Percentiles rank a stretch among this genome's conserved stretches.
Evolutionary conservation across 129 eudicot genomes (phyloP).

Genomic region (Helichrysum umbraculigerum): DNA sequence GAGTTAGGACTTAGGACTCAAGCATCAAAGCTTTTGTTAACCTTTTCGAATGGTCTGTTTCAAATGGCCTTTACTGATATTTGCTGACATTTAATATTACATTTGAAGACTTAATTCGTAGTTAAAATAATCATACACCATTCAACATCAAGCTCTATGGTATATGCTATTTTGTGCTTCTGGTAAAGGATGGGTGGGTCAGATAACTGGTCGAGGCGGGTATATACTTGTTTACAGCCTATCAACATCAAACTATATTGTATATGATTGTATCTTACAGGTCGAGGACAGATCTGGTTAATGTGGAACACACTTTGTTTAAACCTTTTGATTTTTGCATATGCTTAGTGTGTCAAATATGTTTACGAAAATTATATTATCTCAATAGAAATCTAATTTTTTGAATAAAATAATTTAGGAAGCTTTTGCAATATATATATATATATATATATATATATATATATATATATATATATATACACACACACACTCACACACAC

Average conservation of each 20-base stretch:
- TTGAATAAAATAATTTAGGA: too few relatives aligned
- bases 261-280: background rate
- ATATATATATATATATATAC: too few relatives aligned
- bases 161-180: background rate
- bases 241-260: conserved; percentile 6
- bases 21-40: background rate
- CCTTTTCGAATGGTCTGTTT: too few relatives aligned
- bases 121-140: background rate
- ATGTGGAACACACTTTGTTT: background rate
- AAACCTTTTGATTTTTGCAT: background rate
- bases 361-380: background rate
- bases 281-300: background rate
- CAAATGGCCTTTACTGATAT: too few relatives aligned
- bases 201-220: background rate
- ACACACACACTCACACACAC: too few relatives aligned
- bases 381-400: too few relatives aligned
- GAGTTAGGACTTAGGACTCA: background rate
- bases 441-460: too few relatives aligned
- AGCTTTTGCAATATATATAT: background rate
- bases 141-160: background rate
- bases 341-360: background rate
- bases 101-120: background rate
- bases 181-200: background rate
- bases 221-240: background rate
- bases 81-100: background rate